phyloP scores from a whole-genome alignment of 2,329 filamentous ascomycete genomes.

The Arthrinium puccinioides region DNA sequence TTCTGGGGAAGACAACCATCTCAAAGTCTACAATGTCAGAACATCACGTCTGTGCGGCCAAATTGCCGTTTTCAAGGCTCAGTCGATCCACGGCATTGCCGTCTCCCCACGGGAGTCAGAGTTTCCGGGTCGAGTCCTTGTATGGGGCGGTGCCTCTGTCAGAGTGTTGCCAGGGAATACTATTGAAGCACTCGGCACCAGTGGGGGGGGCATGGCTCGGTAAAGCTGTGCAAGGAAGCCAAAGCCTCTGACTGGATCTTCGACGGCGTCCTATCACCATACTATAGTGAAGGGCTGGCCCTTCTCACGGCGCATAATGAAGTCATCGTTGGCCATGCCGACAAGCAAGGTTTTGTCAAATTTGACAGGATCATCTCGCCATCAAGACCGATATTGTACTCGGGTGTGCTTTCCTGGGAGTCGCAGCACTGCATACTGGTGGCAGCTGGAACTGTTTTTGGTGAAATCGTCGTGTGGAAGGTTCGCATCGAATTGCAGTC shows the following conservation, averaged over 20 bases:
- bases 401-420: constrained; percentile 65
- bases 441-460: constrained; percentile 87
- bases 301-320: constrained; percentile 86
- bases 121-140: constrained; percentile 33
- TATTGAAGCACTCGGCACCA: no score
- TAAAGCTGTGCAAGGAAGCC: constrained; percentile 28
- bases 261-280: constrained; percentile 50
- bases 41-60: constrained; percentile 29
- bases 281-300: constrained; percentile 36
- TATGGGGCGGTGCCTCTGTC: constrained; percentile 66
- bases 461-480: constrained; percentile 87
- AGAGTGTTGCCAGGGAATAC: no score
- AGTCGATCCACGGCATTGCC: constrained; percentile 69
- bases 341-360: constrained; percentile 18
- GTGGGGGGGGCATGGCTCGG: constrained; percentile 7
- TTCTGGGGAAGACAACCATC: constrained; percentile 51
- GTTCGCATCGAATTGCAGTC: constrained; percentile 31
- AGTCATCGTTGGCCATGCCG: constrained; percentile 40
- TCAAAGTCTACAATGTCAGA: constrained; percentile 44
- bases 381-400: constrained; percentile 81
- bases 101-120: constrained; percentile 20
- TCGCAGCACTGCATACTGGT: constrained; percentile 57
- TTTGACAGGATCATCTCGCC: constrained; percentile 50
- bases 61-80: constrained; percentile 53
- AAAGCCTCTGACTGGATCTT: constrained; percentile 70